Conservation (phyloP, 2,329 filamentous ascomycete genomes). For the Talaromyces sp. region DNA sequence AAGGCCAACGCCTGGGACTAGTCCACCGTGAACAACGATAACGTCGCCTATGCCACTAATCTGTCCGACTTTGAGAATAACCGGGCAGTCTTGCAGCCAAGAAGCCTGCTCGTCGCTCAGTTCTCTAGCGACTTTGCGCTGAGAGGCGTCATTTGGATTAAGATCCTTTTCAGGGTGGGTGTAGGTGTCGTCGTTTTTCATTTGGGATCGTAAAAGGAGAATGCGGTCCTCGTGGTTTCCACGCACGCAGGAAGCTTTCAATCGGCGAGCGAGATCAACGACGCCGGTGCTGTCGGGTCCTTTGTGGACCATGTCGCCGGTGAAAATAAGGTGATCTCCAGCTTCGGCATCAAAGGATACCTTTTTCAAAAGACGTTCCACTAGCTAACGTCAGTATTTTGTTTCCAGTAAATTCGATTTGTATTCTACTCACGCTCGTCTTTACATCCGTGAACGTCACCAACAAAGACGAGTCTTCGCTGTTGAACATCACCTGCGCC, state of each 20-base stretch:
- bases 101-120: slow-evolving; percentile 55
- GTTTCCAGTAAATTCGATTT: not conserved
- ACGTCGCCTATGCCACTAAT: slow-evolving; percentile 58
- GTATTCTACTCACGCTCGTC: slow-evolving; percentile 48
- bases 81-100: slow-evolving; percentile 67
- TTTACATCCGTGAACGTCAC: slow-evolving; percentile 89
- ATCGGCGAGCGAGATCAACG: slow-evolving; percentile 65
- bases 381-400: slow-evolving; percentile 19
- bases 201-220: slow-evolving; percentile 58
- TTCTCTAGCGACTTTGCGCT: slow-evolving; percentile 52
- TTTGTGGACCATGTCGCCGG: slow-evolving; percentile 78
- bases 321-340: slow-evolving; percentile 68
- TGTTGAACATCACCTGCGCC: slow-evolving; percentile 10
- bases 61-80: slow-evolving; percentile 69
- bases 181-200: slow-evolving; percentile 22
- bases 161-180: slow-evolving; percentile 15
- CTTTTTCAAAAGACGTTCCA: slow-evolving; percentile 59
- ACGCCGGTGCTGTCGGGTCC: slow-evolving; percentile 78
- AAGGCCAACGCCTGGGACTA: slow-evolving; percentile 69
- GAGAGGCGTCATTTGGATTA: slow-evolving; percentile 29
- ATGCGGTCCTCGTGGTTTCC: slow-evolving; percentile 91
- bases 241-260: slow-evolving; percentile 74
- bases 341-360: slow-evolving; percentile 53
- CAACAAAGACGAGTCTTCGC: slow-evolving; percentile 70
- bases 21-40: slow-evolving; percentile 76